These are phyloP conservation scores for Aspergillus aculeatinus DNA, from an alignment of 2,329 filamentous ascomycete genomes.

Conservation along the genomic window DNA sequence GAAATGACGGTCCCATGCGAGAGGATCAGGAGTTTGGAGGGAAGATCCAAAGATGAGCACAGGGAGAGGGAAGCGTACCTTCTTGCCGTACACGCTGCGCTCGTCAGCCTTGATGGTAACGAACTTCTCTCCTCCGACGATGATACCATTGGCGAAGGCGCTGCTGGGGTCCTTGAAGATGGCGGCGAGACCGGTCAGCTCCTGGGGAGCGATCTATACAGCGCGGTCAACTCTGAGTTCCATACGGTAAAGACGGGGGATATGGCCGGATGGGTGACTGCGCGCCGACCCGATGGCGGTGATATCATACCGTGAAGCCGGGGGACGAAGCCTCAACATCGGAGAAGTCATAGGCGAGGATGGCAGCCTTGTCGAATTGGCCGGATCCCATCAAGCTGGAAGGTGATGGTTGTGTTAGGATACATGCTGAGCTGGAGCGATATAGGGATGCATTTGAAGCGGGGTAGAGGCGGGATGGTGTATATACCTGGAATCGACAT, in stretches of 20 bases:
- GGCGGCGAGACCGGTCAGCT: constrained; percentile 56
- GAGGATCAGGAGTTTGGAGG: neutral
- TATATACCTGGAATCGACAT: constrained; percentile 61
- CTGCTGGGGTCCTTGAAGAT: constrained; percentile 52
- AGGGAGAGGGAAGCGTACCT: constrained; percentile 56
- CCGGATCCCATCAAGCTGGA: constrained; percentile 74
- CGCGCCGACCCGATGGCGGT: neutral
- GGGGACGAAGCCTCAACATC: constrained; percentile 72
- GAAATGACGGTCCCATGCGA: too few species aligned
- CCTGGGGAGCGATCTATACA: constrained; percentile 51
- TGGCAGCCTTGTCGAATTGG: constrained; percentile 79
- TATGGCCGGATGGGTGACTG: neutral
- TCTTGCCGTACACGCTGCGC: constrained; percentile 78
- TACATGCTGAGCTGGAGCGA: constrained; percentile 13
- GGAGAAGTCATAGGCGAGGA: constrained; percentile 77
- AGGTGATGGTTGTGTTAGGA: constrained; percentile 11
- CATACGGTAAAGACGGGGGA: constrained; percentile 6
- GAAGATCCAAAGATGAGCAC: neutral
- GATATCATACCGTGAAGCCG: constrained; percentile 67
- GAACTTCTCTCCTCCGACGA: constrained; percentile 75
- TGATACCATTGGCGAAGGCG: constrained; percentile 63
- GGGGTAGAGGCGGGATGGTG: constrained; percentile 12
- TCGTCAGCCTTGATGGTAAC: constrained; percentile 75
- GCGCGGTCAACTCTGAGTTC: constrained; percentile 7
- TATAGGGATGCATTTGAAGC: constrained; percentile 12